Base-by-base conservation (phyloP, 306 rosid genomes). In the Quercus gilva region DNA sequence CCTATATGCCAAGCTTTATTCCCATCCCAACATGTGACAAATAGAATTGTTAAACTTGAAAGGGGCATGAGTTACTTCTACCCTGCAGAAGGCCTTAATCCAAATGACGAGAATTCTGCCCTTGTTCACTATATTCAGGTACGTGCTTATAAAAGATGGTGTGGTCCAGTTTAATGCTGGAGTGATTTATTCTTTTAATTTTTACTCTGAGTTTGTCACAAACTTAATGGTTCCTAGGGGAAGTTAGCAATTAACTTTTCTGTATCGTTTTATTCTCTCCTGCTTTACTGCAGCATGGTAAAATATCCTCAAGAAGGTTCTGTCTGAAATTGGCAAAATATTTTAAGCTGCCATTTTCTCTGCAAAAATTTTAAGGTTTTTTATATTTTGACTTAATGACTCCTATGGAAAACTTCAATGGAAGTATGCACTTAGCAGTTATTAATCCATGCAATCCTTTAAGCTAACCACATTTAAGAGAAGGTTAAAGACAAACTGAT, bases 81-180 rank as follows among this genome's bases (percentile, higher is more conserved):
- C 87, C 78, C 96, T 71, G 87, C 88, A 6, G 87, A 93, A 83
- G 93, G 99, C 78, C 99, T 91, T 79, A 95, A 95, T 89, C 87
- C 92, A 31, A 85, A 82, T 71, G 90, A 95, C 9, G 97, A 95
- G 45, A 95, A 95, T 88, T 95, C 99, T 69, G 90, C 96, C 60
- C 93, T 95, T 74, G 85, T 95, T 81, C 92, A 90, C 83, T 93
- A 91, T 74, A 83, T 93, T 76, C 99, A 95, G 93, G 99, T 95
- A 55, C 37, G 56, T 85, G 28, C 81, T 23, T 21, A 11, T 67
- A 26, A 14, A 51, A 61, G 26, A 70, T 73, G 12, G 73, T 15
- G 3, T 64, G 41, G 41, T 64, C 45, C 45, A 35, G n/a, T 35
- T 33, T 33, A 68, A 68, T 35, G 51, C 41, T 37, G 73, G 61